Evolutionary conservation across 768 basidiomycete species (phyloP).

Genomic region (Trichaptum fuscoviolaceum): DNA sequence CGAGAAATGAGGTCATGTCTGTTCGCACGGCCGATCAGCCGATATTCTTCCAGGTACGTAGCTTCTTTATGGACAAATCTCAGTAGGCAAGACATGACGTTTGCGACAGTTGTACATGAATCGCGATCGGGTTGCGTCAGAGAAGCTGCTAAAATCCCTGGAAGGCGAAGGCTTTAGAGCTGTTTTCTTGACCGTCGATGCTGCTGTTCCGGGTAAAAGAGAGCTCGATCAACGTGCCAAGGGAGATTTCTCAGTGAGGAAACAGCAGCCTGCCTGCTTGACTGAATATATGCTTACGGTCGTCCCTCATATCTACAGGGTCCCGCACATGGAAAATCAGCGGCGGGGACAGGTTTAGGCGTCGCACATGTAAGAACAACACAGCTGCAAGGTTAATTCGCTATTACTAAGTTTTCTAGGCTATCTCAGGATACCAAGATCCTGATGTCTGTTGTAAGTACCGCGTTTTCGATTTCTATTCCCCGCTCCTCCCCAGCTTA

Average conservation of each 20-base stretch:
- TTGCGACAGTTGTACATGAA: constrained; percentile 39
- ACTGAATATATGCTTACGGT: background rate
- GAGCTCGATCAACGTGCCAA: constrained; percentile 29
- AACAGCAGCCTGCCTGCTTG: background rate
- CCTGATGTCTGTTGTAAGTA: constrained; percentile 27
- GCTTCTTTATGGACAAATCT: background rate
- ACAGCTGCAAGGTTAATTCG: constrained; percentile 1
- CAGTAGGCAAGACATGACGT: background rate
- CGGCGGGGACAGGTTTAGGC: constrained; percentile 14
- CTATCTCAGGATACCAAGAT: constrained; percentile 27
- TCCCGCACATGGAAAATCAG: constrained; percentile 15
- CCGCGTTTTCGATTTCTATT: background rate
- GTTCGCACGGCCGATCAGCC: constrained; percentile 23
- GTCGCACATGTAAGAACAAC: constrained; percentile 21
- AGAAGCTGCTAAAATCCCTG: constrained; percentile 32
- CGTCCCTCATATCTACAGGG: constrained; percentile 13
- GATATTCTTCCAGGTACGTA: constrained; percentile 26
- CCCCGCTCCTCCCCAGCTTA: no score
- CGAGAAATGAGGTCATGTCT: constrained; percentile 25
- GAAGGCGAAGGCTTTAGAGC: constrained; percentile 36
- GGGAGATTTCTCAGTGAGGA: constrained; percentile 20
- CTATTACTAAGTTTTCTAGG: constrained; percentile 11
- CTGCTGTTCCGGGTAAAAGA: constrained; percentile 38
- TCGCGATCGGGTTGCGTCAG: constrained; percentile 34
- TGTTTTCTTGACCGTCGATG: constrained; percentile 46